Evolutionary conservation across 176 grass and related monocot species (phyloP), one percentile per base, ranked within the genome.

Genomic region (Oryza punctata): DNA sequence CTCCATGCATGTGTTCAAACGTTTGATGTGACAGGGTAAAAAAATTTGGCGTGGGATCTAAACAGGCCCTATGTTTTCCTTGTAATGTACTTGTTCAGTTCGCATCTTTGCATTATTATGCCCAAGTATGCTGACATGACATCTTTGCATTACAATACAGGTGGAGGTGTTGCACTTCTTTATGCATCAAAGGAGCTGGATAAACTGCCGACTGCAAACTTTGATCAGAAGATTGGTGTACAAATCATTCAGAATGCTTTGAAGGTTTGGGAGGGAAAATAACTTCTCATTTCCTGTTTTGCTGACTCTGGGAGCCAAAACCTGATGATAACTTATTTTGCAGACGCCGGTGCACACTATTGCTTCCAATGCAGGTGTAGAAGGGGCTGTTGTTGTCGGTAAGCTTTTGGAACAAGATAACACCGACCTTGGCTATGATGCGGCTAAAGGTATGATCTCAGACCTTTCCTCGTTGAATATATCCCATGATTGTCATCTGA

Each of bases 161-260:
- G 93, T 66, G 96, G 96, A 78, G 96, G 93, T 79, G 91, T 96
- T 85, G 96, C 96, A 47, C 96, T 99, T 88, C 93, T 99, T 11
- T 99, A 99, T 92, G 96, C 96, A 69, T 95, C 92, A 28, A 99
- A 90, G 85, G 96, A 93, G 75, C 75, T 99, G 47, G 97, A 92
- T 43, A 94, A 99, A 47, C 57, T 99, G 81, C 89, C 43, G 52
- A 96, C 93, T 13, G 89, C 93, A 1, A 99, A 99, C 85, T 99
- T 96, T 40, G 97, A 99, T 78, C 97, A 96, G 84, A 99, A 92
- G 86, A 99, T 99, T n/a, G 97, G 93, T 35, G 97, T 99, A 21
- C 97, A 99, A 66, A 99, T 99, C 35, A 99, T 99, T 89, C 97
- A 99, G 66, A 99, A 99, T 81, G 91, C 97, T 75, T 81, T 96